A percentile compares a stretch with the other conserved stretches of the same genome.
These are phyloP conservation scores for Tulasnella sp. DNA, from an alignment of 768 basidiomycete species.

Conservation along the genomic window DNA sequence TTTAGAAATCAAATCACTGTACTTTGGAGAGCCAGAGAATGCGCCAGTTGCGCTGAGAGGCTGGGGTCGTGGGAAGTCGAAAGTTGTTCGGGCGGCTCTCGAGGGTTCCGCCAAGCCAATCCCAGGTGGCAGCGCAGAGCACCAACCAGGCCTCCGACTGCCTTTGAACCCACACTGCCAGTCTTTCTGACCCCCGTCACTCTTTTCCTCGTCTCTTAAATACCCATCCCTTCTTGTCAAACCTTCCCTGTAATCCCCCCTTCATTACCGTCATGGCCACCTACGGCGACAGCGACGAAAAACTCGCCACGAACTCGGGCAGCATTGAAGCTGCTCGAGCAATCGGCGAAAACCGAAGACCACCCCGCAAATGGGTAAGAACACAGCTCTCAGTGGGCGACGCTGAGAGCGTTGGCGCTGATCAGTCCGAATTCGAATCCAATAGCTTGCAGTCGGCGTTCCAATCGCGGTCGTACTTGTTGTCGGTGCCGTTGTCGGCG, in stretches of 20 bases:
- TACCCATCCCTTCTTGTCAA: neutral
- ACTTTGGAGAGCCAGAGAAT: too few relatives aligned
- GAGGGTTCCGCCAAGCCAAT: neutral
- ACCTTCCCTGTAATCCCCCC: neutral
- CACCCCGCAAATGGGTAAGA: neutral
- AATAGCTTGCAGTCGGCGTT: conserved; percentile 26
- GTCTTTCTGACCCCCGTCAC: neutral
- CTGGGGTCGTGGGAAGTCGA: too few relatives aligned
- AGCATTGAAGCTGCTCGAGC: neutral
- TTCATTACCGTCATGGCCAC: neutral
- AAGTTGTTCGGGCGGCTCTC: neutral
- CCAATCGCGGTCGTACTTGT: conserved; percentile 27
- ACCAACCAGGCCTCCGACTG: neutral
- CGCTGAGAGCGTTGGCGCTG: neutral
- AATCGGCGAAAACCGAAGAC: neutral
- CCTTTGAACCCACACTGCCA: neutral
- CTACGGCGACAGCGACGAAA: neutral
- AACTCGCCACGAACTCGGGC: neutral
- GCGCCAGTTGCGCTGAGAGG: too few relatives aligned
- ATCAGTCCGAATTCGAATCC: neutral
- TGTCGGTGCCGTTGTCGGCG: conserved; percentile 43
- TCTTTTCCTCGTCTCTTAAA: neutral
- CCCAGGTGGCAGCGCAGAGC: neutral
- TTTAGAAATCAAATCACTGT: too few relatives aligned
- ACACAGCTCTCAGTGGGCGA: neutral